These are phyloP conservation scores for Entonaema liquescens DNA, from an alignment of 495 filamentous ascomycete genomes.

Conservation along the genomic window DNA sequence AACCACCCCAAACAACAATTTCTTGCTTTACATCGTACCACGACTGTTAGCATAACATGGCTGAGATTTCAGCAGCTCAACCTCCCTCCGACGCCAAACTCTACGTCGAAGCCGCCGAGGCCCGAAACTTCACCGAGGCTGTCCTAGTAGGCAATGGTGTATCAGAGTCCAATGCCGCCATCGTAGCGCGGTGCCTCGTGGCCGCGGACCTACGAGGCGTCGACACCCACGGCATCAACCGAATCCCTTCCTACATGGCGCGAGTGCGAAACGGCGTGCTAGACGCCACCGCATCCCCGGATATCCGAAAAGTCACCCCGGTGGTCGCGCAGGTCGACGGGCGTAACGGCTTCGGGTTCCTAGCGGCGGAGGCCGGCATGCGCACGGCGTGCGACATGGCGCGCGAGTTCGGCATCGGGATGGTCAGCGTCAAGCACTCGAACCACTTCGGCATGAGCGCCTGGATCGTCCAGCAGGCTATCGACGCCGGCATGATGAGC, in stretches of 20 bases:
- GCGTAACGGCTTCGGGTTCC: conserved; percentile 78
- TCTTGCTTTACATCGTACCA: neutral
- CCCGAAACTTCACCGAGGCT: conserved; percentile 31
- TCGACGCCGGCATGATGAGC: conserved; percentile 75
- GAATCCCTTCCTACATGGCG: conserved; percentile 77
- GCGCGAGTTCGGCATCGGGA: conserved; percentile 70
- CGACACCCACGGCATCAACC: conserved; percentile 80
- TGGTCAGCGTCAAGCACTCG: conserved; percentile 75
- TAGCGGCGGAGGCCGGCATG: conserved; percentile 72
- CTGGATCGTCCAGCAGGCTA: conserved; percentile 78
- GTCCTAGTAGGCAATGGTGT: conserved; percentile 61
- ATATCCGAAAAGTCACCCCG: conserved; percentile 67
- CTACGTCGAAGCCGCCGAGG: conserved; percentile 27
- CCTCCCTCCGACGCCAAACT: conserved; percentile 25
- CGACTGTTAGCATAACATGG: conserved; percentile 23
- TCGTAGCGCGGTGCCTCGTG: conserved; percentile 70
- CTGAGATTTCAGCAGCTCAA: conserved; percentile 22
- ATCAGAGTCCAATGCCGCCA: conserved; percentile 60
- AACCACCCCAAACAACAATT: neutral
- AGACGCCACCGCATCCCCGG: conserved; percentile 64
- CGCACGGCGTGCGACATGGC: conserved; percentile 70
- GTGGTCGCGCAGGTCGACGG: conserved; percentile 73
- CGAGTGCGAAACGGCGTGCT: conserved; percentile 73
- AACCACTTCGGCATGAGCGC: conserved; percentile 87
- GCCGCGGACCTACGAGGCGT: conserved; percentile 79